These are phyloP conservation scores for Diversispora epigaea DNA, from an alignment of 192 early-diverging fungal species.

Conservation along the genomic window DNA sequence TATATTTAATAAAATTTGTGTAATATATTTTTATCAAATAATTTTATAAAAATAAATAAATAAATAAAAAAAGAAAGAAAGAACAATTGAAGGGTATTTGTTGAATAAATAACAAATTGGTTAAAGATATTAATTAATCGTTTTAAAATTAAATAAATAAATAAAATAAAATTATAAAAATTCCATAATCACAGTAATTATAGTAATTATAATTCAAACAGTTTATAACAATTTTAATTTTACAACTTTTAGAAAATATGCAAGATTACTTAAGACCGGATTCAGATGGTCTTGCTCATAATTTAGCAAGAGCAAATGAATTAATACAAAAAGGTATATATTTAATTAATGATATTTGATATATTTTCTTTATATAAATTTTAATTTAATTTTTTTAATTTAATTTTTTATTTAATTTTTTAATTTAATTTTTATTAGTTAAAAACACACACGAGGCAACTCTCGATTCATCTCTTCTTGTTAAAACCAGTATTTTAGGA, in stretches of 20 bases:
- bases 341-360: no score
- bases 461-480: slow-evolving; percentile 81
- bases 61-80: background rate
- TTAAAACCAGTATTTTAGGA: slow-evolving; percentile 70
- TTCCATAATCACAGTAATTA: background rate
- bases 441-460: slow-evolving; percentile 81
- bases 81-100: no score
- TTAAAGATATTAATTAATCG: no score
- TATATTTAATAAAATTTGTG: no score
- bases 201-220: background rate
- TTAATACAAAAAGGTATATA: slow-evolving; percentile 40
- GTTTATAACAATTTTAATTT: background rate
- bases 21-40: background rate
- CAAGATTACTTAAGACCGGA: slow-evolving; percentile 42
- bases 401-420: background rate
- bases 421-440: slow-evolving; percentile 48
- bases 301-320: slow-evolving; percentile 40
- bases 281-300: slow-evolving; percentile 40
- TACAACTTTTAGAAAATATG: slow-evolving; percentile 37
- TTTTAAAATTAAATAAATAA: no score
- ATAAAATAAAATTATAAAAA: background rate
- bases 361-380: no score
- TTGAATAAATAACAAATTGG: no score
- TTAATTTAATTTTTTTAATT: background rate
- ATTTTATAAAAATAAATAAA: background rate